Conservation (phyloP, 2,329 filamentous ascomycete species). For the Scleromitrula shiraiana region DNA sequence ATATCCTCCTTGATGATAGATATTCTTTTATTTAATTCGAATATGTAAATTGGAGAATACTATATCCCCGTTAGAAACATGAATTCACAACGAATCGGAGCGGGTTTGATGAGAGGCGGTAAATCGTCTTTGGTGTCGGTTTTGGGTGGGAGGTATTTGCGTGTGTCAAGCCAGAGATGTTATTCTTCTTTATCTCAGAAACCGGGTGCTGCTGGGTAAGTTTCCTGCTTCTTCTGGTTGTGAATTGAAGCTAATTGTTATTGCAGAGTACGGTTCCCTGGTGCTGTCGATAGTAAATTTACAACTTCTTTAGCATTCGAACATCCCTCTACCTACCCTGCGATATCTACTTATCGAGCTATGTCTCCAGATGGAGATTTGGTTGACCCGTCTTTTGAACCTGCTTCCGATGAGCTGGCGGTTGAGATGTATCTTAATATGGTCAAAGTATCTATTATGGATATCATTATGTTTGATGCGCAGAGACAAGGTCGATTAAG, state of each 20-base stretch:
- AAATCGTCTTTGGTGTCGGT: background rate
- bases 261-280: slow-evolving; percentile 61
- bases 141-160: background rate
- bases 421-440: slow-evolving; percentile 45
- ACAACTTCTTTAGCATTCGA: slow-evolving; percentile 73
- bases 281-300: slow-evolving; percentile 92
- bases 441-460: slow-evolving; percentile 73
- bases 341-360: slow-evolving; percentile 85
- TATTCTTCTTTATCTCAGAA: slow-evolving; percentile 25
- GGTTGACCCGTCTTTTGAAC: slow-evolving; percentile 63
- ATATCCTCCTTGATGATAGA: background rate
- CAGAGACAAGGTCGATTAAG: slow-evolving; percentile 59
- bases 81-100: slow-evolving; percentile 6
- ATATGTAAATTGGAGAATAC: background rate
- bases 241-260: background rate
- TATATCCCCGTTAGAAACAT: slow-evolving; percentile 1
- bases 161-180: slow-evolving; percentile 15
- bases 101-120: background rate
- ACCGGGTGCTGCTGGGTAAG: slow-evolving; percentile 24
- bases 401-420: slow-evolving; percentile 32
- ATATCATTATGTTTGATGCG: slow-evolving; percentile 95
- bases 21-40: background rate
- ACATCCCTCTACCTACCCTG: slow-evolving; percentile 59
- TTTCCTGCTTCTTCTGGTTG: background rate
- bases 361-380: slow-evolving; percentile 83